Percentiles rank a stretch among this genome's conserved stretches.
These are phyloP conservation scores for Stygiomarasmius scandens DNA, from an alignment of 1,284 basidiomycete genomes.

Conservation along the genomic window DNA sequence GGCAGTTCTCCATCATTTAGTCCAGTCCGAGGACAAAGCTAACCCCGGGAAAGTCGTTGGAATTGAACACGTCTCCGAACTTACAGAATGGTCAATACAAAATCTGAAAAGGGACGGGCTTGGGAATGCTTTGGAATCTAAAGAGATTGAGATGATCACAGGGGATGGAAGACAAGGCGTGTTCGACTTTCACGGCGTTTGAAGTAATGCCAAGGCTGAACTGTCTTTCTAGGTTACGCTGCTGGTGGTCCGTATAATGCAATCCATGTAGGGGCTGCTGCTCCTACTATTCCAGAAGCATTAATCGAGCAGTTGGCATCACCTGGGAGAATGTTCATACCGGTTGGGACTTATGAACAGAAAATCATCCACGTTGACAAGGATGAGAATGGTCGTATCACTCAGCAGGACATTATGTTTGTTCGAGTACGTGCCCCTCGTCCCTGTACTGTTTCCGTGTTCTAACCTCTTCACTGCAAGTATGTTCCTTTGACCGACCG, in stretches of 20 bases:
- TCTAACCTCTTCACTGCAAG: constrained; percentile 9
- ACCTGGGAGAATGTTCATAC: constrained; percentile 94
- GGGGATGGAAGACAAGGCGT: constrained; percentile 85
- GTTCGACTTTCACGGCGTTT: constrained; percentile 13
- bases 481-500: constrained; percentile 42
- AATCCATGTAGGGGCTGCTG: constrained; percentile 95
- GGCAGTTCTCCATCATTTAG: constrained; percentile 78
- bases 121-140: constrained; percentile 49
- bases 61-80: constrained; percentile 87
- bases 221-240: constrained; percentile 28
- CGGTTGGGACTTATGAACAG: constrained; percentile 73
- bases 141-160: constrained; percentile 62
- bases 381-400: constrained; percentile 70
- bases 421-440: constrained; percentile 63
- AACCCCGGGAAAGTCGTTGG: constrained; percentile 75
- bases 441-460: background rate
- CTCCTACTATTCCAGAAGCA: constrained; percentile 71
- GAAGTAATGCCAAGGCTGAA: background rate
- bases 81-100: constrained; percentile 68
- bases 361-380: constrained; percentile 83
- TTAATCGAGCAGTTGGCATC: constrained; percentile 82
- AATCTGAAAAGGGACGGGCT: constrained; percentile 79
- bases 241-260: constrained; percentile 70
- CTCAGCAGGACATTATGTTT: constrained; percentile 72
- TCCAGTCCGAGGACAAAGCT: constrained; percentile 37